Percentiles rank a stretch among this genome's conserved stretches.
Evolutionary conservation across 163 green algal genomes (phyloP).

Genomic region (Chloroidium sp.): DNA sequence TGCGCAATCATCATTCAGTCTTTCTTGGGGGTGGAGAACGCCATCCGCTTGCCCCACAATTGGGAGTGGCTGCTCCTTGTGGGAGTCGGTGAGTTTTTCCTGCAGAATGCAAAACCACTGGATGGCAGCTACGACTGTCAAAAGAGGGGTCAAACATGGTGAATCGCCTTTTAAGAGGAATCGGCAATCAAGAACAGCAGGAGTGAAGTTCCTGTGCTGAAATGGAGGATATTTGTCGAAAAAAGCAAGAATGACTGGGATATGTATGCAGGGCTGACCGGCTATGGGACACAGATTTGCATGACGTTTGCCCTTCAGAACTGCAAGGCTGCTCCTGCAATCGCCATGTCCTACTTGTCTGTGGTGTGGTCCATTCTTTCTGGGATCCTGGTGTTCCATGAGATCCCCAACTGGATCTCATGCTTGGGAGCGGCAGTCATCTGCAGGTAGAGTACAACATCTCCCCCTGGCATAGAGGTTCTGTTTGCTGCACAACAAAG

Average conservation of each 20-base stretch:
- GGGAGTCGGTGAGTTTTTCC: constrained; percentile 7
- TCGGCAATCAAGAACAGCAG: no score
- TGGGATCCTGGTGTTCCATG: constrained; percentile 25
- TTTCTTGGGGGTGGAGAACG: neutral
- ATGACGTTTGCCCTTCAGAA: constrained; percentile 36
- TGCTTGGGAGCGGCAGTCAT: neutral
- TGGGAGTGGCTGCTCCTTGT: constrained; percentile 11
- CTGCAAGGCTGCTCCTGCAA: constrained; percentile 25
- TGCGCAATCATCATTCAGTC: constrained; percentile 4
- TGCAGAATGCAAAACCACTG: neutral
- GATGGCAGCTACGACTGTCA: no score
- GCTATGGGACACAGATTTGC: constrained; percentile 31
- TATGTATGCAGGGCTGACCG: constrained; percentile 20
- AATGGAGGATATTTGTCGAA: no score
- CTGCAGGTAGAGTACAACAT: neutral
- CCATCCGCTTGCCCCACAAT: constrained; percentile 2
- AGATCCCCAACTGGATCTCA: constrained; percentile 12
- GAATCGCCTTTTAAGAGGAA: no score
- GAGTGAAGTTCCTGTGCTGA: no score
- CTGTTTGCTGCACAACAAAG: no score
- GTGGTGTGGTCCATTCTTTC: constrained; percentile 22
- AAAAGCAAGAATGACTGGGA: no score
- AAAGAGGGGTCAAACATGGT: no score
- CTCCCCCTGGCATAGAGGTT: no score
- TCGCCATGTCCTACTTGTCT: constrained; percentile 35